Percentiles rank a stretch among this genome's conserved stretches.
Evolutionary conservation across 805 yeast species (phyloP).

Genomic region (Deakozyma indianensis): DNA sequence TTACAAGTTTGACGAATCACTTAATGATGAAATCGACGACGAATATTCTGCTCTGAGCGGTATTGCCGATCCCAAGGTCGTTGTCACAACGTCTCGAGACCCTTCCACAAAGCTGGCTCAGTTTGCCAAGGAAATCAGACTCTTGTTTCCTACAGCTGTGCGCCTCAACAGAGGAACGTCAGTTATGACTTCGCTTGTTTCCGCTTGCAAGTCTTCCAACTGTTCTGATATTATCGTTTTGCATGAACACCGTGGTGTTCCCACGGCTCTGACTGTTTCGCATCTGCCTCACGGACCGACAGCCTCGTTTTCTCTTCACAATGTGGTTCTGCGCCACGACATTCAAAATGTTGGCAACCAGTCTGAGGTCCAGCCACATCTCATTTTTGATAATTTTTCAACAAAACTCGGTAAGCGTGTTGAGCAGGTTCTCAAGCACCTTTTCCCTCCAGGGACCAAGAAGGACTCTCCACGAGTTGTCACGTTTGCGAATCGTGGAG

Average conservation of each 20-base stretch:
- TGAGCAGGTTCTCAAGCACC: constrained; percentile 63
- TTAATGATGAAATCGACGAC: constrained; percentile 60
- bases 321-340: constrained; percentile 90
- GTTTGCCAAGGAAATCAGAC: constrained; percentile 81
- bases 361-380: constrained; percentile 85
- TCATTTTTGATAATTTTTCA: constrained; percentile 81
- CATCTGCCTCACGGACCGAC: constrained; percentile 99
- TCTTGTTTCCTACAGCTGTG: constrained; percentile 79
- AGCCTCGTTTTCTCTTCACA: constrained; percentile 84
- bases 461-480: constrained; percentile 82
- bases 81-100: constrained; percentile 87
- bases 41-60: constrained; percentile 86
- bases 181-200: constrained; percentile 68
- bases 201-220: constrained; percentile 67
- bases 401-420: constrained; percentile 73
- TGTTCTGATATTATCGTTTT: constrained; percentile 73
- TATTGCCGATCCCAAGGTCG: constrained; percentile 73
- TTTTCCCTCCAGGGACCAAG: constrained; percentile 96
- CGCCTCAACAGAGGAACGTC: constrained; percentile 90
- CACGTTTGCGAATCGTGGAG: constrained; percentile 80
- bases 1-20: constrained; percentile 74
- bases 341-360: constrained; percentile 72
- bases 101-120: constrained; percentile 78
- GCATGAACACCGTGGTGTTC: constrained; percentile 97
- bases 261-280: constrained; percentile 80